Conservation (phyloP, 2,329 filamentous ascomycete genomes). For the Aureobasidium pullulans region DNA sequence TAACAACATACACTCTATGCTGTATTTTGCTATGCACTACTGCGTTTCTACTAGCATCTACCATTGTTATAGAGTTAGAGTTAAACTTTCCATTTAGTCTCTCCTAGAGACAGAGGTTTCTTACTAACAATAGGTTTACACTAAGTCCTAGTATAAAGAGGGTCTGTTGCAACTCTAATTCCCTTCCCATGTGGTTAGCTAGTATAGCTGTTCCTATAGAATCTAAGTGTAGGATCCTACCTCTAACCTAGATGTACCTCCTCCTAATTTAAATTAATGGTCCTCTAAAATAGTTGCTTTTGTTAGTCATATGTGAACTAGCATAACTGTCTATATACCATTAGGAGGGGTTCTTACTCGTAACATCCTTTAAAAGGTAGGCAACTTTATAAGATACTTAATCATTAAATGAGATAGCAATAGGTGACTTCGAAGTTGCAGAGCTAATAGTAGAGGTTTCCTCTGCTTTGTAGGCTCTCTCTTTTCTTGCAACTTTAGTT, state of each 20-base stretch:
- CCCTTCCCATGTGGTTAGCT: background rate
- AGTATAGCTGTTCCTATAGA: background rate
- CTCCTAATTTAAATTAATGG: background rate
- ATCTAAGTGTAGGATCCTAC: background rate
- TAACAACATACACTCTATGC: background rate
- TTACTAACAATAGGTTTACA: background rate
- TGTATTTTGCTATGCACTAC: background rate
- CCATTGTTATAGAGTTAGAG: background rate
- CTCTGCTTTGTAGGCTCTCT: background rate
- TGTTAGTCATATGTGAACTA: background rate
- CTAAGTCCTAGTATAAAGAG: background rate
- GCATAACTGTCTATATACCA: background rate
- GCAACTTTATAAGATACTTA: background rate
- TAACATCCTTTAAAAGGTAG: background rate
- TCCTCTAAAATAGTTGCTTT: background rate
- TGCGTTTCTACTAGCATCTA: background rate
- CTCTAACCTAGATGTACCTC: background rate
- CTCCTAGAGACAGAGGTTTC: background rate
- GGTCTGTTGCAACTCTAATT: background rate
- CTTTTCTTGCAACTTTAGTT: background rate
- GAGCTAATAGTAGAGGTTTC: background rate
- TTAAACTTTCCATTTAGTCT: background rate
- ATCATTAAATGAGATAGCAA: background rate
- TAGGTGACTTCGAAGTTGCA: background rate
- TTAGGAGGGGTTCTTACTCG: background rate